Evolutionary conservation across 2,329 filamentous ascomycete genomes (phyloP), one percentile per base, ranked within the genome.

Genomic region (Microcyclospora pomicola): DNA sequence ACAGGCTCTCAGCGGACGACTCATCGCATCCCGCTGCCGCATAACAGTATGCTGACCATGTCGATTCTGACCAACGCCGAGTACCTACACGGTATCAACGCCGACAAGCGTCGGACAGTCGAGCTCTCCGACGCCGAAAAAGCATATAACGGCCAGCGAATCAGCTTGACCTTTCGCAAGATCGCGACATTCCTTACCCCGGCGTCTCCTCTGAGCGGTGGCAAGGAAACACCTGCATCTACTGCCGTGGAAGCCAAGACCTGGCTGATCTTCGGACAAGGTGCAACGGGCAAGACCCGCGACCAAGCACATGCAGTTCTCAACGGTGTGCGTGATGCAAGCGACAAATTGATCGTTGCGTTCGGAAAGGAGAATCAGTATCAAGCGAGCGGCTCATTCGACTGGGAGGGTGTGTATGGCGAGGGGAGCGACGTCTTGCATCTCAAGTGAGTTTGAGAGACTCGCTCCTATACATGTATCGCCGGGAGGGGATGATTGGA

Each of bases 61-160:
- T 87, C 87, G 2, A 67, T 85, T 13, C 58, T 67, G 30, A 93
- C 86, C 1, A 98, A 98, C 54, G 75, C 72, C 62, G 72, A 76
- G 49, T 96, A 87, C 84, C 71, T 95, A 9, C 91, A 98, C 62
- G 78, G 78, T n/a, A 95, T 98, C 55, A 78, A 81, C 35, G 76
- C 82, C 32, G 91, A 98, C 60, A 92, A 87, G 56, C 75, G 91
- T 16, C 64, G 72, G 1, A 61, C 66, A 1, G 61, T 66, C 1
- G 80, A 87, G 46, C 87, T 88, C 58, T 69, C 72, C 0, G 48
- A 65, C 0, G 72, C 73, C 5, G 88, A 96, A 56, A 70, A 77
- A 31, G 80, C 82, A 0, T 85, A 74, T 51, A 66, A 65, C 5
- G 82, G 86, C 6, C 76, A 78, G 34, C 80, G 91, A 34, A 94